Evolutionary conservation across 768 basidiomycete genomes (phyloP), one percentile per base, ranked within the genome.

Genomic region (Boletus barrowsii): DNA sequence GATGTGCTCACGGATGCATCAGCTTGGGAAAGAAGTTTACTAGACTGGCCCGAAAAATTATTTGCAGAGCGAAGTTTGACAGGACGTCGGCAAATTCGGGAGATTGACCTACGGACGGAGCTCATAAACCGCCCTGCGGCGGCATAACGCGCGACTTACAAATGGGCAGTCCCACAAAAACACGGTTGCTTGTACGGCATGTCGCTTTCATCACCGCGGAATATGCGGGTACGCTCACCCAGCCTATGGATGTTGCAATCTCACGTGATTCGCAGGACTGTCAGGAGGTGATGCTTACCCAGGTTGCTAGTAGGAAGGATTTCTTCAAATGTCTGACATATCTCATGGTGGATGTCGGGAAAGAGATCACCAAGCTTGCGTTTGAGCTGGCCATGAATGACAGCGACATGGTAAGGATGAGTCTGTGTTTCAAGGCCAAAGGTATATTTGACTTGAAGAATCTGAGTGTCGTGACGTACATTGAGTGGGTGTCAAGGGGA

Each of bases 131-230:
- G 44, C 49, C 44, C 42, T 40, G 53, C 24, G 49, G 37, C 32
- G 37, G 48, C 22, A 51, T 15, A 30, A 41, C 42, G 48, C 17
- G 42, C 42, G 35, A 63, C 70, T 49, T 50, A 77, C 77, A 74
- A 44, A 74, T 51, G 13, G 72, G 68, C 5, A 64, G 45, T 2
- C 76, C 76, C 26, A 77, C 72, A 45, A 76, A 77, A 37, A 75
- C 53, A 24, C 77, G 75, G 51, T 75, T 77, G 46, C 71, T 75
- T 52, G 61, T 64, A 57, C 74, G 72, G 60, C 68, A 70, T 49
- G 68, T 68, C 50, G 71, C 68, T 35, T 63, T 59, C 55, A 71
- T 64, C 42, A 67, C 61, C 51, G 65, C 62, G 55, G 62, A 55
- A 48, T 61, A 63, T 36, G 66, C 65, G 37, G 60, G 55, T 11